Conservation (phyloP, 805 yeast species). For the Candida tallmaniae region DNA sequence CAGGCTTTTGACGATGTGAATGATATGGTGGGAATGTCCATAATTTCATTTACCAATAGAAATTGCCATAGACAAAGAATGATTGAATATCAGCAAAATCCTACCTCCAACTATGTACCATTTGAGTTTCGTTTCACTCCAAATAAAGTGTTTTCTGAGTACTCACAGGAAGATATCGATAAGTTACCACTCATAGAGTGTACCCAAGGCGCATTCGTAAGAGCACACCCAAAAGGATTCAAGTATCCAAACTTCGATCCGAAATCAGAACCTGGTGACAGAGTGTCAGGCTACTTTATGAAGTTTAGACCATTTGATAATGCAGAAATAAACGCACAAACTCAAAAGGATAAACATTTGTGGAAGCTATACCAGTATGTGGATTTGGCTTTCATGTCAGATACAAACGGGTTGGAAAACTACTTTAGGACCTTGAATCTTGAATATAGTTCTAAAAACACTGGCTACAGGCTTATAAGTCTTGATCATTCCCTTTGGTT, state of each 20-base stretch:
- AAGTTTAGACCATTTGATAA: background rate
- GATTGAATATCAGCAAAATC: background rate
- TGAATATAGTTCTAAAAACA: background rate
- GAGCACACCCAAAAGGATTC: background rate
- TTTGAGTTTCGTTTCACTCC: background rate
- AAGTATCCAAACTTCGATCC: background rate
- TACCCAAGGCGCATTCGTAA: background rate
- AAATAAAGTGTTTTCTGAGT: no score
- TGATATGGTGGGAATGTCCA: background rate
- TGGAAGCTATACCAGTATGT: background rate
- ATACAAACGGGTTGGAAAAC: background rate
- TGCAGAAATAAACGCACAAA: background rate
- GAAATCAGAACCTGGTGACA: background rate
- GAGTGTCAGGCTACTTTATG: background rate
- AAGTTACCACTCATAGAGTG: background rate
- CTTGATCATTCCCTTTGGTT: constrained; percentile 41
- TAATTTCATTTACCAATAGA: background rate
- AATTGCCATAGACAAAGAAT: background rate
- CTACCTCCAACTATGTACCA: background rate
- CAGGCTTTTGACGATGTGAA: background rate
- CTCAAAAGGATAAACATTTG: background rate
- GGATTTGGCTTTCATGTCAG: background rate
- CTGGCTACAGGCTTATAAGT: background rate
- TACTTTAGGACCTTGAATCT: background rate
- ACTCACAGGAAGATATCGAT: background rate